Base-by-base conservation (phyloP, 179 eudicot genomes). In the Beta macrorhiza region DNA sequence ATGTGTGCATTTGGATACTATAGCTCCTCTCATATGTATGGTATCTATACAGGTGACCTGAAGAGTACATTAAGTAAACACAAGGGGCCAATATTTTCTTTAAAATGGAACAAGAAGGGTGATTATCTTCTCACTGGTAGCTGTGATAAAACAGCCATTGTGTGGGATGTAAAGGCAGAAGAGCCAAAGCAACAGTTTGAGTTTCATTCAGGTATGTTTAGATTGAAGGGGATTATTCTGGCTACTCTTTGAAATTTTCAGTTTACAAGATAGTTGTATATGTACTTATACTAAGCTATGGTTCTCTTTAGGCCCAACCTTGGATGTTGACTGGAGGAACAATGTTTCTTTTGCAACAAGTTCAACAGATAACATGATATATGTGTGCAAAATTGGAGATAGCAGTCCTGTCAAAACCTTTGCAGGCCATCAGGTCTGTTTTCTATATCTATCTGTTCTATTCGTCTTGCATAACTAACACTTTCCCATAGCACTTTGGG, bases 291-390 rank as follows among this genome's bases (percentile, higher is more conserved):
- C 53, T 67, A 52, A 63, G 64, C 17, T 76, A 56, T 74, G 81
- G 79, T 80, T 80, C 75, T 65, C 70, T 20, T 67, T 88, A 97
- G 99, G 92, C 82, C 97, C 99, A 81, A 86, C 95, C 25, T 93
- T 97, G 62, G 98, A 97, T 87, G 99, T 93, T 82, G 99, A 94
- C 85, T 97, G 99, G 99, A 86, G 95, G 68, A 90, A 91, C 82
- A 93, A 93, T 84, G 87, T 83, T 82, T 91, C 99, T 20, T 97
- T 97, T 85, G 98, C 98, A 47, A 91, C 99, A 64, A 88, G 98
- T 82, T 97, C 99, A 57, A 91, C 98, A 17, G 98, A 97, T 84
- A 85, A 88, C 84, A 93, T 91, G 97, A 95, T 97, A 64, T 87
- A 88, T 89, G 97, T 95, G 81, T 97, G 97, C 79, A 92, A 92